A percentile compares a stretch with the other conserved stretches of the same genome.
Conservation (phyloP, 2,329 filamentous ascomycete species). For the Fusarium subtropicale region DNA sequence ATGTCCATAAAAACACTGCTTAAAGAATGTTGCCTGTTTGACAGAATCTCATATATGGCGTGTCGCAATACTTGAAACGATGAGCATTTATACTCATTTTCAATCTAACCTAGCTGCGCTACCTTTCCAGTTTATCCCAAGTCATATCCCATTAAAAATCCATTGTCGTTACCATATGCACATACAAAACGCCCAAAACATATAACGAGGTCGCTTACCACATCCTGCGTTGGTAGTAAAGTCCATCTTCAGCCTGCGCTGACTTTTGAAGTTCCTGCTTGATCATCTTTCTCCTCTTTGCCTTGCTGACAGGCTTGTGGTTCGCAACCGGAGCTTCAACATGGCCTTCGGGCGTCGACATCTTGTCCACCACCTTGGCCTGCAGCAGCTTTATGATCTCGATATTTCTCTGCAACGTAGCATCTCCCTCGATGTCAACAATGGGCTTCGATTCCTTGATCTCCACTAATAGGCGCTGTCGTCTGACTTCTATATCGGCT, state of each 20-base stretch:
- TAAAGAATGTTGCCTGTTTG: not conserved
- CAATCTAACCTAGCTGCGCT: not conserved
- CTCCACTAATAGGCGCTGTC: conserved; percentile 50
- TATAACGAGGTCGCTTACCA: conserved; percentile 53
- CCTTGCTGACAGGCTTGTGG: conserved; percentile 62
- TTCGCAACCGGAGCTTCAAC: conserved; percentile 54
- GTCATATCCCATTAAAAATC: not conserved
- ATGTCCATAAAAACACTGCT: not conserved
- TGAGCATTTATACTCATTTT: not conserved
- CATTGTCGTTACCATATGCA: conserved; percentile 25
- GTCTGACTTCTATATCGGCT: conserved; percentile 47
- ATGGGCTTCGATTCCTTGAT: conserved; percentile 50
- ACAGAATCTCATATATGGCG: not conserved
- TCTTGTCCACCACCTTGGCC: conserved; percentile 50
- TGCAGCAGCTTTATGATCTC: conserved; percentile 51
- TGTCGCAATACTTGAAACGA: too few species aligned
- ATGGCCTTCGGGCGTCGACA: conserved; percentile 50
- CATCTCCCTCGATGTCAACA: conserved; percentile 30
- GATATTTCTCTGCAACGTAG: conserved; percentile 44
- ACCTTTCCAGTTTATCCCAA: conserved; percentile 10
- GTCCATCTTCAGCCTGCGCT: conserved; percentile 58
- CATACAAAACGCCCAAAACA: not conserved
- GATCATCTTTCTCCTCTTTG: conserved; percentile 67
- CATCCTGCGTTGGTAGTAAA: conserved; percentile 67
- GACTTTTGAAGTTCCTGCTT: conserved; percentile 66